Conservation (phyloP, 108 stramenopile species). For the Fragilariopsis cylindrus region DNA sequence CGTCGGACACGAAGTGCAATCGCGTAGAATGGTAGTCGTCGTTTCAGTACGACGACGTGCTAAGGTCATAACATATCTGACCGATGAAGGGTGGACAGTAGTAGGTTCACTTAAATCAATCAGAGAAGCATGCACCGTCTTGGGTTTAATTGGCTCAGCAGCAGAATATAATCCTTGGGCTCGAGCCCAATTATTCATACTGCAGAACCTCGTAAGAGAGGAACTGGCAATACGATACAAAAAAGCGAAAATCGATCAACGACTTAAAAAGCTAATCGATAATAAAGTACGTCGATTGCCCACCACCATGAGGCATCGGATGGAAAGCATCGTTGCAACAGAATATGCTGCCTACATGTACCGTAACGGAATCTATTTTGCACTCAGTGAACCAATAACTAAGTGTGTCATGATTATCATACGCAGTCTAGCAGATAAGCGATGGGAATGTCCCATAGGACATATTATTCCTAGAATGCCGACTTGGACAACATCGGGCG, state of each 20-base stretch:
- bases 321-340: neutral
- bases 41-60: neutral
- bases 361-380: neutral
- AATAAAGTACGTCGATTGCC: neutral
- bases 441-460: neutral
- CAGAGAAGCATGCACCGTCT: neutral
- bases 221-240: neutral
- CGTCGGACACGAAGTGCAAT: neutral
- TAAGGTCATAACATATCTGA: slow-evolving; percentile 12
- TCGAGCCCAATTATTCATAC: slow-evolving; percentile 46
- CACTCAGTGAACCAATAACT: neutral
- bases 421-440: too few species aligned
- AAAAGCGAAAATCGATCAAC: neutral
- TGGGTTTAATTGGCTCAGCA: neutral
- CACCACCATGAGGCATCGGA: neutral
- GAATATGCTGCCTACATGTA: neutral
- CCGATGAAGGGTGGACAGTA: neutral
- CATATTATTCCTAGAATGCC: neutral
- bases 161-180: neutral
- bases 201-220: neutral
- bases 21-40: neutral
- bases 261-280: neutral
- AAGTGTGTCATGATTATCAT: too few species aligned
- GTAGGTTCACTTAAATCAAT: neutral
- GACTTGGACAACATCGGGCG: neutral